Base-by-base conservation (phyloP, 345 rosid species). In the Pistacia integerrima region DNA sequence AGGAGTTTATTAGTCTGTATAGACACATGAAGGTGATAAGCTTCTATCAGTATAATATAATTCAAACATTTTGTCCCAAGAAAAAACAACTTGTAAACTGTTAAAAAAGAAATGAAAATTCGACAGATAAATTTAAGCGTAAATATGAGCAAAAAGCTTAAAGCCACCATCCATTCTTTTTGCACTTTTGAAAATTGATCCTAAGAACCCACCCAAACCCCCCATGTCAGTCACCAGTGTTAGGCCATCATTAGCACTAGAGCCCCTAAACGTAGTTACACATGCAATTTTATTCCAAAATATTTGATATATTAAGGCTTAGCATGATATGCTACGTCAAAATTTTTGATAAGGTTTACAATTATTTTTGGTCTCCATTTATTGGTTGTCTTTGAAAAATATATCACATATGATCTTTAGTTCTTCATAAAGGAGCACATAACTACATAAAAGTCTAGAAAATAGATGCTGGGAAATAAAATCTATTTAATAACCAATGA, bases 61-160 rank as follows among this genome's bases (percentile, higher is more conserved):
- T 41, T 44, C 55, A 5, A 38, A 1, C 8, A 25, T 59, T 44
- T 36, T 10, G 1, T 38, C 41, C 65, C 28, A 59, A 38, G 65
- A 59, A 57, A 72, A 72, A 41, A 59, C 51, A 44, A 58, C 44
- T 61, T 54, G 25, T 41, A 72, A 30, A 72, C 22, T 72, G 38
- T 5, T 25, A 20, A 8, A 11, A 20, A 72, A 4, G 20, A 59
- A 61, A 18, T 44, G 75, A 30, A 48, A 48, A 73, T 60, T 30
- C 1, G 62, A 73, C 10, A 5, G n/a, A 30, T 17, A 72, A 58
- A 16, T 11, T 44, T 22, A 58, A 70, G 58, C 36, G 38, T 25
- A 41, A 38, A 12, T 17, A 72, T 44, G 65, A 44, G 18, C 55
- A 20, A 59, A 41, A 38, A 20, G 35, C 54, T 59, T 57, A 59